phyloP scores from a whole-genome alignment of 176 grass and related monocot genomes.

The Dendrocalamus sinicus region DNA sequence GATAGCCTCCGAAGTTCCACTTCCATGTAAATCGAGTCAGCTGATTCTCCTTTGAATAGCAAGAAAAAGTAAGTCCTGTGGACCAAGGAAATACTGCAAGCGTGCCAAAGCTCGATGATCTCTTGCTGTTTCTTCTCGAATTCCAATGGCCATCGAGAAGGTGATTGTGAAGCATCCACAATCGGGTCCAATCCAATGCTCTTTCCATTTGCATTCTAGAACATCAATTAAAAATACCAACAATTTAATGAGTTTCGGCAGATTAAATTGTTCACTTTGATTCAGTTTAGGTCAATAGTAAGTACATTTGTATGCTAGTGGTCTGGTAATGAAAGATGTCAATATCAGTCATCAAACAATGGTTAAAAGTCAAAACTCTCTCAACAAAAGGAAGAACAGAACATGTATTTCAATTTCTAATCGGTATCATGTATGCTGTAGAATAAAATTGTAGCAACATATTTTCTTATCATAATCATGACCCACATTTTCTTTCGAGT shows the following conservation, averaged over 20 bases:
- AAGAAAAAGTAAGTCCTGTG: conserved; percentile 95
- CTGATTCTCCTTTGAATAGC: conserved; percentile 88
- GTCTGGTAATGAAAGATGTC: not conserved
- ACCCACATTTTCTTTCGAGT: not conserved
- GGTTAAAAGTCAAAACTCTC: not conserved
- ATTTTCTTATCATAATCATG: not conserved
- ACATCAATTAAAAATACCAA: conserved; percentile 14
- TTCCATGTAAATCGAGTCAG: conserved; percentile 95
- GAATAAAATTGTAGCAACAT: not conserved
- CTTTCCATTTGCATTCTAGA: conserved; percentile 62
- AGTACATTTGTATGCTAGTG: not conserved
- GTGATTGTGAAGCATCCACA: conserved; percentile 49
- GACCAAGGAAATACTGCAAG: conserved; percentile 79
- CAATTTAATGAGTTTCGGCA: not conserved
- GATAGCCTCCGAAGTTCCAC: conserved; percentile 81
- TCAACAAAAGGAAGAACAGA: not conserved
- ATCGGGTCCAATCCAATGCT: conserved; percentile 55
- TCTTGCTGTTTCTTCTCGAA: conserved; percentile 83
- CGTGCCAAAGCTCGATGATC: conserved; percentile 86
- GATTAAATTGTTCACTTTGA: not conserved
- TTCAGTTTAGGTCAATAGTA: not conserved
- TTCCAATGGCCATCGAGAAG: conserved; percentile 75
- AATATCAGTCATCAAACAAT: not conserved
- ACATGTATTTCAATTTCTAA: not conserved
- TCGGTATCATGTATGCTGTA: not conserved